Percentiles rank a stretch among this genome's conserved stretches.
Conservation (phyloP, 2,329 filamentous ascomycete species). For the Talaromyces sp. region DNA sequence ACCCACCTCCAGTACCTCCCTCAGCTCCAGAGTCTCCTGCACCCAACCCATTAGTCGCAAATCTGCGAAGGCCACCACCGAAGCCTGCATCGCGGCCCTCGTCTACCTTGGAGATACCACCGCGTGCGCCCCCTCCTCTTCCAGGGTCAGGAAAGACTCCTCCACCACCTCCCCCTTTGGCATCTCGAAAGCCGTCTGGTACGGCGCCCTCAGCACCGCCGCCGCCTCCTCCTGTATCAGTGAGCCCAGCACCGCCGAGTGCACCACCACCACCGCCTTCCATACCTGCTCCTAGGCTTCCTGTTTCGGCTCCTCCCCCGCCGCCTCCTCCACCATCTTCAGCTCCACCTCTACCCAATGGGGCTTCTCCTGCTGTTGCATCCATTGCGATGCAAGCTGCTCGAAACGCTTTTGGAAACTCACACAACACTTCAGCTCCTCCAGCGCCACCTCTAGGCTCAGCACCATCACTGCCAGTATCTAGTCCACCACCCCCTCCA, state of each 20-base stretch:
- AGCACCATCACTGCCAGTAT: slow-evolving; percentile 46
- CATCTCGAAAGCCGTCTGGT: slow-evolving; percentile 54
- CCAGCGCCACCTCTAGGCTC: slow-evolving; percentile 40
- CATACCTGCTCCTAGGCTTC: slow-evolving; percentile 39
- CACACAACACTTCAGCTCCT: slow-evolving; percentile 42
- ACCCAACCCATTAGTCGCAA: slow-evolving; percentile 52
- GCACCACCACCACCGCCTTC: slow-evolving; percentile 41
- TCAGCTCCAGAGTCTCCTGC: slow-evolving; percentile 48
- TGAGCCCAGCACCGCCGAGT: slow-evolving; percentile 43
- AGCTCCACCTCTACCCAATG: slow-evolving; percentile 37
- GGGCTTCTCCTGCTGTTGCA: slow-evolving; percentile 37
- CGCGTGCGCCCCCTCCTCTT: slow-evolving; percentile 67
- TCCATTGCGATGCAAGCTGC: slow-evolving; percentile 59
- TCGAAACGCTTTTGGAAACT: slow-evolving; percentile 54
- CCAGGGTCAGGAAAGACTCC: slow-evolving; percentile 46
- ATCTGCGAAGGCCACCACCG: slow-evolving; percentile 57
- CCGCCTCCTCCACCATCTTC: slow-evolving; percentile 40
- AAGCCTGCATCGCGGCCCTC: slow-evolving; percentile 54
- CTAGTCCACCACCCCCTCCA: slow-evolving; percentile 46
- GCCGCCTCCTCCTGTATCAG: slow-evolving; percentile 38
- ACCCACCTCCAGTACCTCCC: slow-evolving; percentile 45
- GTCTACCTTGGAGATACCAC: slow-evolving; percentile 51
- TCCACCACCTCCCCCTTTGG: slow-evolving; percentile 48
- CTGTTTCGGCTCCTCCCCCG: slow-evolving; percentile 37
- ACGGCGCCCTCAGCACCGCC: slow-evolving; percentile 44